Evolutionary conservation across 805 yeast genomes (phyloP).

Genomic region (Candida pseudofarinosa): DNA sequence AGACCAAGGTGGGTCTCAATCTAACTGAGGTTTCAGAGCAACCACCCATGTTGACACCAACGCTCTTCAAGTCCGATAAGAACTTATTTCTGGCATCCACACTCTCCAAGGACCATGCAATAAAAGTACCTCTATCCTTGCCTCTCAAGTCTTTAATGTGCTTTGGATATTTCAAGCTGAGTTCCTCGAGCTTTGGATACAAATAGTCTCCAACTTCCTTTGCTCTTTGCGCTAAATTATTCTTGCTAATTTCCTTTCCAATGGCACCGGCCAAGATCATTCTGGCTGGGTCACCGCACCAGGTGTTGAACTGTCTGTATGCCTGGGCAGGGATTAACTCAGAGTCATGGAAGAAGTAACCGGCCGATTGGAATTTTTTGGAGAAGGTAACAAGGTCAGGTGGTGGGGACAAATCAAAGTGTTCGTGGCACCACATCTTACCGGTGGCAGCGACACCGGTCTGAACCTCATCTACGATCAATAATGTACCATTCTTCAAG

Average conservation of each 20-base stretch:
- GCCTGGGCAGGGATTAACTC: conserved; percentile 56
- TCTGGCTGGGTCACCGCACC: conserved; percentile 76
- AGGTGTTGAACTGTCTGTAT: conserved; percentile 70
- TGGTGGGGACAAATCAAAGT: conserved; percentile 56
- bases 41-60: conserved; percentile 80
- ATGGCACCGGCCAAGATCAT: conserved; percentile 72
- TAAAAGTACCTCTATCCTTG: conserved; percentile 68
- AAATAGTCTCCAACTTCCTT: conserved; percentile 65
- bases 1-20: conserved; percentile 74
- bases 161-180: conserved; percentile 54
- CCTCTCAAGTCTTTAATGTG: conserved; percentile 62
- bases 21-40: conserved; percentile 78
- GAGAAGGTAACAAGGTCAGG: conserved; percentile 71
- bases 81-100: conserved; percentile 58
- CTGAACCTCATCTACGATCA: conserved; percentile 71
- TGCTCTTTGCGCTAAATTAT: conserved; percentile 55
- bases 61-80: conserved; percentile 52
- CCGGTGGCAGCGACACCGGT: conserved; percentile 75
- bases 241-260: conserved; percentile 56
- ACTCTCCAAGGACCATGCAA: conserved; percentile 71
- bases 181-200: conserved; percentile 48
- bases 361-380: conserved; percentile 71
- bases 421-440: conserved; percentile 70
- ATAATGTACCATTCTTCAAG: conserved; percentile 49
- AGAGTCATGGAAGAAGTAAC: conserved; percentile 61